phyloP scores from a whole-genome alignment of 2,329 filamentous ascomycete genomes.

The Verticillium nubilum region DNA sequence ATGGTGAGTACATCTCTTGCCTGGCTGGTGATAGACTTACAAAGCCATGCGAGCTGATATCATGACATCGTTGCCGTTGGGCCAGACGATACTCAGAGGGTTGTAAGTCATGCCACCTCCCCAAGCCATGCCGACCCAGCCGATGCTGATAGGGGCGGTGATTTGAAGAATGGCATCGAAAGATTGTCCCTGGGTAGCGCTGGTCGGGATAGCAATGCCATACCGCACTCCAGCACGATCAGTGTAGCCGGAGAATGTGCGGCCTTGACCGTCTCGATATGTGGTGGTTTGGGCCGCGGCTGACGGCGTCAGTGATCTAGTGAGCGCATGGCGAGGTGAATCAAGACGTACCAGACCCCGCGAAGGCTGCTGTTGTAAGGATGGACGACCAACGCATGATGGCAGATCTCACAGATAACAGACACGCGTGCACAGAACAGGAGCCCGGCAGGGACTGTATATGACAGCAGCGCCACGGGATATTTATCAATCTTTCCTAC shows the following conservation, averaged over 20 bases:
- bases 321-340: too few relatives aligned
- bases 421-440: neutral
- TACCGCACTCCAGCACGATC: constrained; percentile 20
- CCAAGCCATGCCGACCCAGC: constrained; percentile 39
- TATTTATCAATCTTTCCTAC: neutral
- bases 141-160: constrained; percentile 30
- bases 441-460: neutral
- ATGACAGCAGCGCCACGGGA: neutral
- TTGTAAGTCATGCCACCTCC: constrained; percentile 38
- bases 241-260: constrained; percentile 18
- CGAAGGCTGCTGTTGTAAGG: constrained; percentile 6
- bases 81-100: constrained; percentile 35
- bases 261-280: constrained; percentile 15
- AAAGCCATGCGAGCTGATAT: constrained; percentile 29
- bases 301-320: neutral
- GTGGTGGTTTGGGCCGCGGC: constrained; percentile 4
- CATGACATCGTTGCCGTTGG: constrained; percentile 29
- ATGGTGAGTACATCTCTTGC: neutral
- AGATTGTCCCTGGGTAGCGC: constrained; percentile 15
- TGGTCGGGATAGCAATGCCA: constrained; percentile 30
- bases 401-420: neutral
- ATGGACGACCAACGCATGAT: constrained; percentile 10
- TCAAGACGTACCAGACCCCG: constrained; percentile 5
- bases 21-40: constrained; percentile 15
- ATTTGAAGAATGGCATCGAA: constrained; percentile 38